Conservation (phyloP, 129 eudicot species). For the Flaveria bidentis region DNA sequence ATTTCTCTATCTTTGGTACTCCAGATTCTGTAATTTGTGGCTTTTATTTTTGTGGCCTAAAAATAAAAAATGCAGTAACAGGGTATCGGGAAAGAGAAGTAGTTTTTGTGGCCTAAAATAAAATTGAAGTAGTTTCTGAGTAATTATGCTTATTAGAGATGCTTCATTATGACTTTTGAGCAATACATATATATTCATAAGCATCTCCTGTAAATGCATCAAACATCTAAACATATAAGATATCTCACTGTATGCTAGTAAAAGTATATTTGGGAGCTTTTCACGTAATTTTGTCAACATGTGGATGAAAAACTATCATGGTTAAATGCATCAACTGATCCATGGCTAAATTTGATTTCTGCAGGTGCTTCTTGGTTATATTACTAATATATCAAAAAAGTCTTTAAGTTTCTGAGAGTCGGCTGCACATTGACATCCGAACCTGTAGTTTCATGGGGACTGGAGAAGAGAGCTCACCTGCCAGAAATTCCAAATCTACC, state of each 20-base stretch:
- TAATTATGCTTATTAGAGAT: neutral
- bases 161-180: constrained; percentile 2
- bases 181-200: constrained; percentile 6
- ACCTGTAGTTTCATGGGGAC: constrained; percentile 53
- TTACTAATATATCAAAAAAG: constrained; percentile 12
- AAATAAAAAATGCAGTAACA: neutral
- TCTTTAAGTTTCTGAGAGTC: constrained; percentile 7
- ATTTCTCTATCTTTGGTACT: neutral
- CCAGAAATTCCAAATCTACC: constrained; percentile 64
- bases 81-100: neutral
- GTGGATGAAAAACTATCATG: neutral
- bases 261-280: neutral
- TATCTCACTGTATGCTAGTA: neutral
- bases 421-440: constrained; percentile 26
- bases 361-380: constrained; percentile 31
- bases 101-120: neutral
- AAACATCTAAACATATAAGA: constrained; percentile 7
- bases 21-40: neutral
- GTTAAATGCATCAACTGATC: neutral
- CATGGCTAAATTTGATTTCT: constrained; percentile 22
- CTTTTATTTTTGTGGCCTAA: neutral
- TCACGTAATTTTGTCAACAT: neutral
- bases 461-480: constrained; percentile 69
- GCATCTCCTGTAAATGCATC: neutral
- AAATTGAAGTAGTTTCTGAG: neutral